These are phyloP conservation scores for Collybia sordida DNA, from an alignment of 768 basidiomycete species.

Conservation along the genomic window DNA sequence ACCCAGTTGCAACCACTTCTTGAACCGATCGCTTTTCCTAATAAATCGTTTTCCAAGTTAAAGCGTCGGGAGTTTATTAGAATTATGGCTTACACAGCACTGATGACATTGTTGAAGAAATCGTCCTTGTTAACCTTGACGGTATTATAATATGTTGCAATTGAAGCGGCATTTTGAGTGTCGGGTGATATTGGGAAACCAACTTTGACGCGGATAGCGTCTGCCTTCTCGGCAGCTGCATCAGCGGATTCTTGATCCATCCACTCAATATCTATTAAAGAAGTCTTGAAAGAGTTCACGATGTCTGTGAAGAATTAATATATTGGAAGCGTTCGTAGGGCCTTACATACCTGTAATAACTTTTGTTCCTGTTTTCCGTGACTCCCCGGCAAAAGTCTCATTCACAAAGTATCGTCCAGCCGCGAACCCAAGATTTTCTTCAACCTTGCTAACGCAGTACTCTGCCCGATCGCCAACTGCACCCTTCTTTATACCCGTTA, in stretches of 20 bases:
- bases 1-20: constrained; percentile 78
- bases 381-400: constrained; percentile 75
- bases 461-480: constrained; percentile 81
- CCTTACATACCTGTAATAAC: constrained; percentile 68
- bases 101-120: constrained; percentile 86
- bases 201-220: constrained; percentile 85
- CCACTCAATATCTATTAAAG: constrained; percentile 78
- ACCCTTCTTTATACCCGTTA: constrained; percentile 87
- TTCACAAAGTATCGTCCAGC: constrained; percentile 89
- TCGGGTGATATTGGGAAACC: constrained; percentile 91
- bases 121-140: constrained; percentile 63
- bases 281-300: constrained; percentile 78
- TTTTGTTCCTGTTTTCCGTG: constrained; percentile 75
- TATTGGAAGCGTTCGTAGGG: neutral
- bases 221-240: constrained; percentile 86
- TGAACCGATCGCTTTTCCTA: constrained; percentile 60
- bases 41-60: neutral
- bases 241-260: constrained; percentile 84
- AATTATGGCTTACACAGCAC: constrained; percentile 42
- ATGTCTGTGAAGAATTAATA: constrained; percentile 50
- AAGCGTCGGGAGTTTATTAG: neutral
- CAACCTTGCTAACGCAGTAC: constrained; percentile 75
- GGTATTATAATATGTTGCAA: constrained; percentile 72
- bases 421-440: constrained; percentile 81
- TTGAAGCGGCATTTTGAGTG: constrained; percentile 65